Evolutionary conservation across 2,329 filamentous ascomycete genomes (phyloP), one percentile per base, ranked within the genome.

Genomic region (Chaetomiaceae sp.): DNA sequence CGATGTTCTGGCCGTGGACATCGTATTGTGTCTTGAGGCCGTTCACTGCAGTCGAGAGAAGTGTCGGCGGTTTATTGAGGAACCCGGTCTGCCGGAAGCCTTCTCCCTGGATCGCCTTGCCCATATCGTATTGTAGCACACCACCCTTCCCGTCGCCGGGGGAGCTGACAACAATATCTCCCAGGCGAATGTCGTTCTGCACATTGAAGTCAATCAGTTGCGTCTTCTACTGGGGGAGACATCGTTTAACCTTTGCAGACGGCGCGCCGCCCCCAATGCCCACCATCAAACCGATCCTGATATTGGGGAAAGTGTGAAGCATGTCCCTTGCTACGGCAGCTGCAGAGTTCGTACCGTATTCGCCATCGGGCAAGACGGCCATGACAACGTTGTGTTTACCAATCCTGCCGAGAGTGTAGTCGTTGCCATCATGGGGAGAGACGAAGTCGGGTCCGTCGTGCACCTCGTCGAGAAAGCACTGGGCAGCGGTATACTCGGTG

Each of bases 191-290:
- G n/a, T 73, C 69, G 23, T 68, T 56, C 5, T 63, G 55, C 2
- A 1, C 71, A 36, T 56, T 73, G 54, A n/a, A n/a, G n/a, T n/a
- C n/a, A n/a, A n/a, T n/a, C n/a, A n/a, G n/a, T n/a, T n/a, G n/a
- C n/a, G n/a, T n/a, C n/a, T n/a, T n/a, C n/a, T n/a, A n/a, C n/a
- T n/a, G n/a, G n/a, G n/a, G n/a, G n/a, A n/a, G n/a, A n/a, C n/a
- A n/a, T n/a, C n/a, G n/a, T n/a, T n/a, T n/a, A n/a, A n/a, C n/a
- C n/a, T n/a, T n/a, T n/a, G n/a, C n/a, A n/a, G n/a, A n/a, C n/a
- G 71, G 71, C 0, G 62, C 68, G 3, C 69, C 71, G 5, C 69
- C 69, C 0, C 63, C 68, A 2, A 69, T 66, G 10, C 68, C 68
- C 7, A 71, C 68, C 56, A 71, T 61, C 8, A 71, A 44, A 0